Evolutionary conservation across 2,329 filamentous ascomycete species (phyloP).

Genomic region (Aspergillus fumigatiaffinis): DNA sequence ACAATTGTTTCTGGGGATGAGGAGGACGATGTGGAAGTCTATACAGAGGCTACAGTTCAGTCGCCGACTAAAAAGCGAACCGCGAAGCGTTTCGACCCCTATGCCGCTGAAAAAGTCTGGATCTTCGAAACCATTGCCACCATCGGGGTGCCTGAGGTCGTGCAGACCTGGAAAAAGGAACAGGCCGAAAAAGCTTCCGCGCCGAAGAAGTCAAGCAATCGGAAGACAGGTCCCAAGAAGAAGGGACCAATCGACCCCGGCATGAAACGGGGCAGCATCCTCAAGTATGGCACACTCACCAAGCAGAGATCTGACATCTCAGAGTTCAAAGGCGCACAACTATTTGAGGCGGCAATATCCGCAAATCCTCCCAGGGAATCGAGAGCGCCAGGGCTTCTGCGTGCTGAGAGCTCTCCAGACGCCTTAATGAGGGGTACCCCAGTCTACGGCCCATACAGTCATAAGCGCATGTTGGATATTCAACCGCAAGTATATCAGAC

Average conservation of each 20-base stretch:
- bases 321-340: conserved; percentile 24
- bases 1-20: conserved; percentile 27
- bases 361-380: conserved; percentile 10
- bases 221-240: conserved; percentile 29
- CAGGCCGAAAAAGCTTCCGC: conserved; percentile 28
- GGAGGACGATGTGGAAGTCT: conserved; percentile 28
- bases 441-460: conserved; percentile 16
- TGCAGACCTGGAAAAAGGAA: conserved; percentile 60
- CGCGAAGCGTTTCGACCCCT: conserved; percentile 57
- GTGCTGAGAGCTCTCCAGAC: conserved; percentile 4
- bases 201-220: conserved; percentile 24
- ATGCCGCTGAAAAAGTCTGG: conserved; percentile 64
- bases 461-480: conserved; percentile 6
- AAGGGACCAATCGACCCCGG: conserved; percentile 37
- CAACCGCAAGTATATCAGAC: conserved; percentile 5
- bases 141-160: conserved; percentile 60
- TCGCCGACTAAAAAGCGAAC: conserved; percentile 23
- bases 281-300: conserved; percentile 38
- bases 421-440: conserved; percentile 6
- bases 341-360: conserved; percentile 27
- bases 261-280: conserved; percentile 40
- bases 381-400: conserved; percentile 10
- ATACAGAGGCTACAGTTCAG: conserved; percentile 18
- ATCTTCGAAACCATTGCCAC: conserved; percentile 62
- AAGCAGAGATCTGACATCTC: conserved; percentile 32